Conservation (phyloP, 371 early-diverging fungal species). For the Mortierella sp. region DNA sequence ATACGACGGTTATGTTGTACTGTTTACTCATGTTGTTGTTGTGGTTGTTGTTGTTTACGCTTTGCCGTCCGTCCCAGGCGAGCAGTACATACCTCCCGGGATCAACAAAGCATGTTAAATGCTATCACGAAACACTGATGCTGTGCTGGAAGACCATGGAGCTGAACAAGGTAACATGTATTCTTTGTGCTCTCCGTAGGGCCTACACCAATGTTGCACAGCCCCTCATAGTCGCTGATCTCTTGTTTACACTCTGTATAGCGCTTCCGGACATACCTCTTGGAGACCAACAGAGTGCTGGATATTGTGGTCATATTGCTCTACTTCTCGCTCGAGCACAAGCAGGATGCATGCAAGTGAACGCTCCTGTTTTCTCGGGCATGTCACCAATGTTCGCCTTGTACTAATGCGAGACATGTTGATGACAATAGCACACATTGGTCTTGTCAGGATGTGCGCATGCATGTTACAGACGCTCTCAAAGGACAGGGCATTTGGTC, state of each 20-base stretch:
- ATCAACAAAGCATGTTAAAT: slow-evolving; percentile 75
- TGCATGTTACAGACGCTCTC: slow-evolving; percentile 88
- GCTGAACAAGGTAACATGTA: slow-evolving; percentile 75
- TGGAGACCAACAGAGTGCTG: slow-evolving; percentile 78
- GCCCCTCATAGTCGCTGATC: neutral
- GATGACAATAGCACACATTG: slow-evolving; percentile 68
- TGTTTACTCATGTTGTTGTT: no score
- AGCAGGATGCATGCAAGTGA: slow-evolving; percentile 67
- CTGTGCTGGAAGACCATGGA: slow-evolving; percentile 87
- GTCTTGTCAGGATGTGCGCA: slow-evolving; percentile 82
- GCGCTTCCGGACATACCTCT: slow-evolving; percentile 75
- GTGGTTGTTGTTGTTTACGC: neutral
- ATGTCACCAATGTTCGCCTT: no score
- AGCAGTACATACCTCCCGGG: slow-evolving; percentile 83
- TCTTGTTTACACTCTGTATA: slow-evolving; percentile 14
- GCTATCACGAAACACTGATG: slow-evolving; percentile 83
- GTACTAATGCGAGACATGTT: neutral
- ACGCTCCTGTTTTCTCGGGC: no score
- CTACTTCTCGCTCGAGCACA: slow-evolving; percentile 74
- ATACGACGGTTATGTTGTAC: no score
- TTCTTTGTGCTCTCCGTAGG: no score
- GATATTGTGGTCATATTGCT: slow-evolving; percentile 72
- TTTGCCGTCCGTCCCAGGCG: slow-evolving; percentile 62
- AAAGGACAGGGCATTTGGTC: slow-evolving; percentile 80
- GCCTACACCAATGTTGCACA: neutral